Evolutionary conservation across 2,329 filamentous ascomycete genomes (phyloP).

Genomic region (Trichoderma sp.): DNA sequence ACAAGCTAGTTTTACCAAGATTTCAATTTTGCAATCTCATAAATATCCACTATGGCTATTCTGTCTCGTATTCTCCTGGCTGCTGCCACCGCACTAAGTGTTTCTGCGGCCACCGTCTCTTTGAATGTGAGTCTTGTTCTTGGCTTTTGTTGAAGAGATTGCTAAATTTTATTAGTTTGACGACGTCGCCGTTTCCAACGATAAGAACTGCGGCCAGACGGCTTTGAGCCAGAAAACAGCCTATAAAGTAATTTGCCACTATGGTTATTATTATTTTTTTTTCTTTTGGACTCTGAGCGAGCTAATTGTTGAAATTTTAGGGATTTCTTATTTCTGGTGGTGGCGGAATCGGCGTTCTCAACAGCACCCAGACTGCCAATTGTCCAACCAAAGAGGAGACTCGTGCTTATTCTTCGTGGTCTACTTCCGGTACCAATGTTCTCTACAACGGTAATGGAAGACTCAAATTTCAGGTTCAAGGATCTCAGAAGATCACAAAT

Average conservation of each 20-base stretch:
- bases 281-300: too few species aligned
- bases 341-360: neutral
- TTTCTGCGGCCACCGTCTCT: neutral
- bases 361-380: neutral
- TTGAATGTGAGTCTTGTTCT: neutral
- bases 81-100: neutral
- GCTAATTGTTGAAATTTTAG: neutral
- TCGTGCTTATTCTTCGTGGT: neutral
- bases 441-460: neutral
- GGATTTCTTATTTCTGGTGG: neutral
- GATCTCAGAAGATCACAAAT: neutral
- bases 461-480: neutral
- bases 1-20: neutral
- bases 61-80: neutral
- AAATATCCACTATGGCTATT: neutral
- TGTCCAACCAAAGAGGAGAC: neutral
- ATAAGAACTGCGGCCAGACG: neutral
- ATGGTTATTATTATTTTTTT: too few species aligned
- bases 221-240: neutral
- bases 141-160: neutral
- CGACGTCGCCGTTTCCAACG: neutral
- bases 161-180: neutral
- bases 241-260: neutral
- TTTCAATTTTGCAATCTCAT: neutral
- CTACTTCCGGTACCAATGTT: constrained; percentile 1